Conservation (phyloP, 169 alveolate genomes). For the Plasmodium gallinaceum region DNA sequence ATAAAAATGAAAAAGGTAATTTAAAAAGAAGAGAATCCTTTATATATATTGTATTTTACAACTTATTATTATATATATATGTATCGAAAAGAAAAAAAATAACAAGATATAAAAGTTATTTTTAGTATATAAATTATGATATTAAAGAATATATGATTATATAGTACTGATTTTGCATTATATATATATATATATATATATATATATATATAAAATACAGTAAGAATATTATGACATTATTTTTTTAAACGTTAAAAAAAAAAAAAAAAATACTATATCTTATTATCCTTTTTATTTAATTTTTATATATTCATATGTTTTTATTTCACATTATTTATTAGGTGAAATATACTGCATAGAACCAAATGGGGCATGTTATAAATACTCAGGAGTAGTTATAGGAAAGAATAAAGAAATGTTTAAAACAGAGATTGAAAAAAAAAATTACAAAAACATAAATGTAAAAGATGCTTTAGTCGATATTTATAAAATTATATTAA, state of each 20-base stretch:
- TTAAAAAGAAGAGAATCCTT: background rate
- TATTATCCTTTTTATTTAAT: background rate
- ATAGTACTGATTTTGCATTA: background rate
- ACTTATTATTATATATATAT: too few species aligned
- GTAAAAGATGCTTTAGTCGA: slow-evolving; percentile 77
- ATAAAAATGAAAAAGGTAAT: slow-evolving; percentile 83
- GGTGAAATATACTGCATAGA: slow-evolving; percentile 92
- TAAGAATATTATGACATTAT: too few species aligned
- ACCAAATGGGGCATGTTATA: slow-evolving; percentile 93
- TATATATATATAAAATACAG: background rate
- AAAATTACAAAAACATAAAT: slow-evolving; percentile 71
- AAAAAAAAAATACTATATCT: too few species aligned
- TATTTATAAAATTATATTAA: slow-evolving; percentile 40
- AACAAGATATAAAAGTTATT: background rate
- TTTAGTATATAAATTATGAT: too few species aligned
- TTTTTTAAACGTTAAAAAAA: too few species aligned
- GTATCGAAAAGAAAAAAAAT: background rate
- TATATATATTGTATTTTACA: too few species aligned
- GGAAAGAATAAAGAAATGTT: slow-evolving; percentile 96
- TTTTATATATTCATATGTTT: slow-evolving; percentile 9
- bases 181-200: background rate
- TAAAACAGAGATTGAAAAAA: slow-evolving; percentile 94
- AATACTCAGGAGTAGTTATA: slow-evolving; percentile 93
- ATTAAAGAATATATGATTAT: background rate
- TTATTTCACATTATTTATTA: slow-evolving; percentile 50